phyloP scores from a whole-genome alignment of 208 protist genomes.

The Phytomonas sp. region DNA sequence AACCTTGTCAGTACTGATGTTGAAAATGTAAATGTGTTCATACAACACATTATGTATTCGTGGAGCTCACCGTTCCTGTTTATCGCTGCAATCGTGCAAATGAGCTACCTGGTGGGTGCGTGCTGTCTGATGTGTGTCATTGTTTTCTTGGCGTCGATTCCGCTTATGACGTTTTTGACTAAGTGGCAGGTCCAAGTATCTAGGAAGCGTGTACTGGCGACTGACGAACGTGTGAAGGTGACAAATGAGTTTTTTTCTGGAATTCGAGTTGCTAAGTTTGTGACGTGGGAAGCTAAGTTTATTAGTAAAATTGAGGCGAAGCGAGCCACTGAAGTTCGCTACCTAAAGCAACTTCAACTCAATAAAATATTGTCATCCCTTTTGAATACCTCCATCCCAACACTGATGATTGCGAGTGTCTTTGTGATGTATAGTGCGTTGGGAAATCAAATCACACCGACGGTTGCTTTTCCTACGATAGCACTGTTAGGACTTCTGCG shows the following conservation, averaged over 20 bases:
- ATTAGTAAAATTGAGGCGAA: conserved; percentile 29
- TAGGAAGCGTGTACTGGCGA: conserved; percentile 23
- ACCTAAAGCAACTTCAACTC: conserved; percentile 27
- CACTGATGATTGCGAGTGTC: conserved; percentile 43
- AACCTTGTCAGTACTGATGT: conserved; percentile 83
- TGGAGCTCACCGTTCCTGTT: conserved; percentile 67
- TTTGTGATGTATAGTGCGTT: conserved; percentile 38
- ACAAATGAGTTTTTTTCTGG: conserved; percentile 90
- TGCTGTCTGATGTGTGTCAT: conserved; percentile 59
- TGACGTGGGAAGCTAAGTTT: conserved; percentile 85
- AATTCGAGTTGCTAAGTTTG: conserved; percentile 92
- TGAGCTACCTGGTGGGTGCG: conserved; percentile 50
- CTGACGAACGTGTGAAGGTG: conserved; percentile 80
- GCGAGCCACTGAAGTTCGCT: conserved; percentile 34
- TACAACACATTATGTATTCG: conserved; percentile 31
- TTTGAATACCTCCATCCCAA: conserved; percentile 43
- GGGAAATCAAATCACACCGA: conserved; percentile 49
- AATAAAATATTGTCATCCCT: conserved; percentile 27
- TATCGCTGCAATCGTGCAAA: conserved; percentile 29
- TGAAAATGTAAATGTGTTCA: conserved; percentile 32
- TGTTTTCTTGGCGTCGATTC: conserved; percentile 53
- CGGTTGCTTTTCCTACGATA: conserved; percentile 43
- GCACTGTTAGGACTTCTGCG: conserved; percentile 19
- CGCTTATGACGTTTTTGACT: conserved; percentile 54
- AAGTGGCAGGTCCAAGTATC: conserved; percentile 21